Conservation (phyloP, 805 yeast species). For the Hermanozyma aechmeae region DNA sequence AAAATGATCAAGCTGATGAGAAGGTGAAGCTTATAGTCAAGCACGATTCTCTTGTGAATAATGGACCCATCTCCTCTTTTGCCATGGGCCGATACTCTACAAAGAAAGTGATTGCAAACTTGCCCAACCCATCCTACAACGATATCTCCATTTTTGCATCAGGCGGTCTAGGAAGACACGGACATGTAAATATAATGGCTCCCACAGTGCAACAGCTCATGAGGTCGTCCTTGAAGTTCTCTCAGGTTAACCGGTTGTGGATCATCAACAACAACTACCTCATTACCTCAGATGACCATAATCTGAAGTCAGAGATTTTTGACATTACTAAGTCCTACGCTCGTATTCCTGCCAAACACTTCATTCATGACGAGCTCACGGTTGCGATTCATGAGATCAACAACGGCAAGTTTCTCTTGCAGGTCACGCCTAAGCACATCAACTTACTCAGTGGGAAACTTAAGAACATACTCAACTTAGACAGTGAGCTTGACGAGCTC, state of each 20-base stretch:
- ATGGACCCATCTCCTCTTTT: constrained; percentile 68
- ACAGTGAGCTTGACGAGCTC: constrained; percentile 20
- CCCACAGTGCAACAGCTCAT: constrained; percentile 64
- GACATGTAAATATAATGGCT: constrained; percentile 51
- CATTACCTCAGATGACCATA: constrained; percentile 61
- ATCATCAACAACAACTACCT: constrained; percentile 54
- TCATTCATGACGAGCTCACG: constrained; percentile 55
- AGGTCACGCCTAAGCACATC: constrained; percentile 61
- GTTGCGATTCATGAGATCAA: constrained; percentile 57
- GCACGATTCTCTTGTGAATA: constrained; percentile 48
- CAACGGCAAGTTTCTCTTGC: constrained; percentile 53
- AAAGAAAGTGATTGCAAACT: constrained; percentile 47
- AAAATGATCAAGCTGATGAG: too few relatives aligned
- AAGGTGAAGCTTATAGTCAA: constrained; percentile 13
- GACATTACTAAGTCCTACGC: constrained; percentile 54
- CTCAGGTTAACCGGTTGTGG: constrained; percentile 71
- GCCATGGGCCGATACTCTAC: constrained; percentile 54
- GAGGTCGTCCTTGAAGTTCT: constrained; percentile 59
- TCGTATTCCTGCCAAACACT: constrained; percentile 50
- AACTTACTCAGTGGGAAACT: constrained; percentile 53
- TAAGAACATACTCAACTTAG: constrained; percentile 40
- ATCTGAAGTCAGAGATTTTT: constrained; percentile 60
- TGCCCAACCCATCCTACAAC: constrained; percentile 56
- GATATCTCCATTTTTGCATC: constrained; percentile 64
- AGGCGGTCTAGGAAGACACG: constrained; percentile 51